Base-by-base conservation (phyloP, 2,329 filamentous ascomycete species). In the Rhytidhysteron rufulum region DNA sequence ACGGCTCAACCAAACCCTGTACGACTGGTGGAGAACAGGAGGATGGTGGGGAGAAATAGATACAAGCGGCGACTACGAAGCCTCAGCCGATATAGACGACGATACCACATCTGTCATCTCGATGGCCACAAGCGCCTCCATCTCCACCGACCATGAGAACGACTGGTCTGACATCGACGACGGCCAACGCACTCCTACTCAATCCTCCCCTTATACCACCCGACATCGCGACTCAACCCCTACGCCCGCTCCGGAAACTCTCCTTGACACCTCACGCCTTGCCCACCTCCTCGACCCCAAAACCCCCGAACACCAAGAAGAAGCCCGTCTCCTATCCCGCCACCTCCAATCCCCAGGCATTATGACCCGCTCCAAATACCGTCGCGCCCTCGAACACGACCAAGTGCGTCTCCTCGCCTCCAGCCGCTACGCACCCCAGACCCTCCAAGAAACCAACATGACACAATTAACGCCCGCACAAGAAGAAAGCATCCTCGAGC, bases 1-100 rank as follows among this genome's bases (percentile, higher is more conserved):
- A 20, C 78, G 79, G 29, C 71, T 96, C 2, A 85, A 91, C 48
- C 74, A 77, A 2, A 83, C 81, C 43, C 69, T 96, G 2, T 97
- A 96, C 61, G 73, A 74, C 21, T 93, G 90, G 79, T 97, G 88
- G 86, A 81, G 85, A 38, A 73, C 75, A 39, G 88, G 88, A 16
- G 88, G 87, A 6, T 86, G 86, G 70, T 96, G 88, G 82, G 90
- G 91, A 1, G 82, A 83, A 13, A 74, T 83, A 22, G 91, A 97
- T 60, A 74, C 75, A 4, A 95, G 87, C 55, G 86, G 86, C 20
- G 85, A 91, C 47, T 97, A 90, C 61, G 63, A 72, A 22, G 83
- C 83, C 1, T 55, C 63, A 2, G 63, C 71, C 9, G 60, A 69
- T 4, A 74, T 79, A 9, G 75, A 83, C 32, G 82, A 84, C 57